Percentiles rank a stretch among this genome's conserved stretches.
Evolutionary conservation across 768 basidiomycete genomes (phyloP).

Genomic region (Dioszegia aurantiaca): DNA sequence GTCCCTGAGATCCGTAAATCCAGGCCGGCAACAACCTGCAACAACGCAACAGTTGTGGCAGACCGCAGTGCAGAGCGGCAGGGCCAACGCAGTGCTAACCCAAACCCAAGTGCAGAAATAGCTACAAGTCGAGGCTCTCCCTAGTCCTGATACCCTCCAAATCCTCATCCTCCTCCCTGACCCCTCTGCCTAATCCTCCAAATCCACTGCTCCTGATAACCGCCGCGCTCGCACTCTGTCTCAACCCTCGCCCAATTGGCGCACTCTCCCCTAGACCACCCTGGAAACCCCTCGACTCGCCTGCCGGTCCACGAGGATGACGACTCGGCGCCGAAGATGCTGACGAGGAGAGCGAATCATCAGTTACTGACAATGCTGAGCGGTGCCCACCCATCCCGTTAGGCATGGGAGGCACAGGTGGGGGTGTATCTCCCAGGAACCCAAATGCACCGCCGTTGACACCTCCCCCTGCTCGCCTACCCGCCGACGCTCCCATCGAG

Average conservation of each 20-base stretch:
- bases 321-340: conserved; percentile 27
- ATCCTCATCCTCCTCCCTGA: conserved; percentile 27
- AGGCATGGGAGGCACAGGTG: conserved; percentile 41
- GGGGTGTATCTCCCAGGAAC: conserved; percentile 27
- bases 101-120: not conserved
- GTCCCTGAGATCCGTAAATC: too few relatives aligned
- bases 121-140: conserved; percentile 34
- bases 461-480: conserved; percentile 22
- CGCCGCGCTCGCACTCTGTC: conserved; percentile 17
- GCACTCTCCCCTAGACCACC: conserved; percentile 18
- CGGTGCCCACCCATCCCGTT: conserved; percentile 22
- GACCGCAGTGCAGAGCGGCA: not conserved
- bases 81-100: not conserved
- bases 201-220: conserved; percentile 23
- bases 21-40: too few relatives aligned
- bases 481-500: conserved; percentile 37
- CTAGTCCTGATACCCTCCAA: conserved; percentile 36
- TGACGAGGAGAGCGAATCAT: not conserved
- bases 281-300: conserved; percentile 43
- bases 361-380: not conserved
- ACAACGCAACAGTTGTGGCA: not conserved
- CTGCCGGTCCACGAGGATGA: conserved; percentile 46
- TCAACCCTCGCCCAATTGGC: conserved; percentile 10
- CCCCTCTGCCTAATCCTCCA: conserved; percentile 13
- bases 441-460: conserved; percentile 21